Base-by-base conservation (phyloP, 345 rosid genomes). In the Alliaria petiolata region DNA sequence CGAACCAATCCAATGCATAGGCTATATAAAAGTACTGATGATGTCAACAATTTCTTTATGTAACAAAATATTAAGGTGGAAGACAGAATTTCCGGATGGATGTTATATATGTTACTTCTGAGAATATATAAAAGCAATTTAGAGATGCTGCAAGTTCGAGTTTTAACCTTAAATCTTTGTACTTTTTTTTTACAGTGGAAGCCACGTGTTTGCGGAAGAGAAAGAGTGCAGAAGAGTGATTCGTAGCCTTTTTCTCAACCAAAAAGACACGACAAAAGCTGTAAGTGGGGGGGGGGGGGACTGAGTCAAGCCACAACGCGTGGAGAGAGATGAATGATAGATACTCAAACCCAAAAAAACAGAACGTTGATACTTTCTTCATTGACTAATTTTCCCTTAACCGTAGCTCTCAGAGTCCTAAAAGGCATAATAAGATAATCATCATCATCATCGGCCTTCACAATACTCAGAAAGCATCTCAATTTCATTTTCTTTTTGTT, bases 261-360 rank as follows among this genome's bases (percentile, higher is more conserved):
- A 45, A 65, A 73, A 64, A 46, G 65, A 65, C 43, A 74, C 58
- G 67, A 65, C 72, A 65, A 65, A 56, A 57, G 66, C 54, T 45
- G 43, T 39, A 7, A 34, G 55, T 62, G 40, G 31, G 33, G 70
- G 38, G 67, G 59, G 40, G 31, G 33, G 70, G 38, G 67, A 66
- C 72, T 58, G 47, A 66, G 72, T 74, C 78, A 66, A 71, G 60
- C 67, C 57, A 11, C 59, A 57, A 74, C 78, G 78, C 78, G 72
- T 74, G 72, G 51, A 7, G 22, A 7, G 3, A 19, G 44, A 19
- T 12, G 8, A 9, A 38, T 71, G 20, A 30, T 54, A 54, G 1
- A 2, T 33, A 52, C 69, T 62, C 54, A 20, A 60, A 49, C 26
- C 26, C 73, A 22, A 22, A 43, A 46, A 62, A 62, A 62, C 55